These are phyloP conservation scores for Eimeria maxima DNA, from an alignment of 169 alveolate species.

Conservation along the genomic window DNA sequence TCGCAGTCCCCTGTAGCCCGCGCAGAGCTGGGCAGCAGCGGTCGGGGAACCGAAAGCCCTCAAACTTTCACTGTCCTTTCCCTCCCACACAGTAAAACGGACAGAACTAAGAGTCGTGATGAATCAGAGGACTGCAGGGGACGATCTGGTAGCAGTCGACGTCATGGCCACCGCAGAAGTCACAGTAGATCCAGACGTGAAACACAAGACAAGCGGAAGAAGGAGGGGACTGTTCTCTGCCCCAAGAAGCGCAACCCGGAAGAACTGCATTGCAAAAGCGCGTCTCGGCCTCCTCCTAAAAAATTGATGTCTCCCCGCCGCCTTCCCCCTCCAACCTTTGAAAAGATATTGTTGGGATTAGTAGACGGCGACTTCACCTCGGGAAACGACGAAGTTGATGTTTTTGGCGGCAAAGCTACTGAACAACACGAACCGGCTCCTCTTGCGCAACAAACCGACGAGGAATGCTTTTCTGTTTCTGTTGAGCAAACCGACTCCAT, in stretches of 20 bases:
- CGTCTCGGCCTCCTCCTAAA: conserved; percentile 19
- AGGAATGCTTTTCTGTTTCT: conserved; percentile 43
- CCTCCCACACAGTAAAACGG: not conserved
- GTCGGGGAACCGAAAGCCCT: not conserved
- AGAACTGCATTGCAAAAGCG: not conserved
- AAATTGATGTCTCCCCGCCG: conserved; percentile 62
- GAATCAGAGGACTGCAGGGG: not conserved
- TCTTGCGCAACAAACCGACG: not conserved
- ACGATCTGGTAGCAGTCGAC: conserved; percentile 34
- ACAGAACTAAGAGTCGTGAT: not conserved
- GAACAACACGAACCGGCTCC: not conserved
- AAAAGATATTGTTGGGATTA: conserved; percentile 69
- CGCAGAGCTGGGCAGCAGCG: not conserved
- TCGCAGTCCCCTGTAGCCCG: conserved; percentile 1
- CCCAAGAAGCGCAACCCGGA: not conserved
- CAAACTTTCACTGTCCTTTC: not conserved
- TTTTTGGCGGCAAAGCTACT: not conserved
- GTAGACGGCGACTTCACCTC: conserved; percentile 38
- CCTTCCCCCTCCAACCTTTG: conserved; percentile 79
- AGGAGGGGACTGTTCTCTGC: not conserved
- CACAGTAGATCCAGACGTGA: not conserved
- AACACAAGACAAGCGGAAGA: not conserved
- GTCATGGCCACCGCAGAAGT: conserved; percentile 18
- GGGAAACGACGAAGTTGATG: conserved; percentile 46
- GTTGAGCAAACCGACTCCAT: conserved; percentile 6